Evolutionary conservation across 306 rosid species (phyloP).

Genomic region (Cicer chorassanicum): DNA sequence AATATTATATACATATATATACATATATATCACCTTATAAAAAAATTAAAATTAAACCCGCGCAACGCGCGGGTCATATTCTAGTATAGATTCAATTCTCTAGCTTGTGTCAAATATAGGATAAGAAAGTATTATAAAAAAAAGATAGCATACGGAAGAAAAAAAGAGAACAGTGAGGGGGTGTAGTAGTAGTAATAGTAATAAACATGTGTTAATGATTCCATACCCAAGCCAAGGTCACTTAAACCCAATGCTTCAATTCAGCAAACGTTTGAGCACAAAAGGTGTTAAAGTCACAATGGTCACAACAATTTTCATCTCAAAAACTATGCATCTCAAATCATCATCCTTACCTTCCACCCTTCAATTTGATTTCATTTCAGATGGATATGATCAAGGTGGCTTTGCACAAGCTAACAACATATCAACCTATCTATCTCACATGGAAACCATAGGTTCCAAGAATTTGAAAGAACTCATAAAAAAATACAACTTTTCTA

Average conservation of each 20-base stretch:
- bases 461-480: conserved; percentile 55
- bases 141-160: conserved; percentile 32
- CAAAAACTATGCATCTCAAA: conserved; percentile 53
- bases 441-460: conserved; percentile 52
- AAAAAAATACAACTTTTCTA: conserved; percentile 38
- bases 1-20: no score
- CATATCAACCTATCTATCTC: conserved; percentile 50
- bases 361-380: conserved; percentile 61
- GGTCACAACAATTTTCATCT: conserved; percentile 59
- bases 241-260: conserved; percentile 64
- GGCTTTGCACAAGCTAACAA: conserved; percentile 54
- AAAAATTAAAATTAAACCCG: no score
- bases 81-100: neutral
- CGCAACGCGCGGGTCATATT: no score
- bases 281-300: conserved; percentile 54
- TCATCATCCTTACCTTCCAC: conserved; percentile 37
- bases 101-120: neutral
- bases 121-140: neutral
- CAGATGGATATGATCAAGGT: conserved; percentile 70
- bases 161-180: neutral
- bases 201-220: conserved; percentile 45
- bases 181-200: neutral
- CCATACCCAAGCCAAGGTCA: conserved; percentile 77
- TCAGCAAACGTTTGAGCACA: conserved; percentile 51
- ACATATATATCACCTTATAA: no score